Base-by-base conservation (phyloP, 208 protist genomes). In the Trypanosoma vivax region DNA sequence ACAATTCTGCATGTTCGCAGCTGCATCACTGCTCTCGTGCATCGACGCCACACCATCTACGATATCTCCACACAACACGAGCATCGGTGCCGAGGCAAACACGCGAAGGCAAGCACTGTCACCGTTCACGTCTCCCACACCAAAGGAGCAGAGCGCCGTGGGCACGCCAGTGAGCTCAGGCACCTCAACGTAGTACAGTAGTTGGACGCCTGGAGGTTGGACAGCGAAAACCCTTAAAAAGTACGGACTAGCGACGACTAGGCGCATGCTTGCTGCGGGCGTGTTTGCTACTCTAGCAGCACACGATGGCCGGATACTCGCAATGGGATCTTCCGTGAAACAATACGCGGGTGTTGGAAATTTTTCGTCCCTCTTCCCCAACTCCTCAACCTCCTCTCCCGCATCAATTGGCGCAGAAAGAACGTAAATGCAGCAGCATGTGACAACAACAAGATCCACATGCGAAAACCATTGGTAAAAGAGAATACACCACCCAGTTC, bases 391-490 rank as follows among this genome's bases (percentile, higher is more conserved):
- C 9, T 2, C 7, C 19, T 57, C 27, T 21, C 25, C 47, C 11
- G 57, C 42, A 25, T 76, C 55, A 16, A 60, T 50, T 13, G 47
- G 46, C 13, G 89, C 58, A 9, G 43, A 34, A 28, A 88, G 34
- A 6, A 75, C 10, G 49, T 83, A 70, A 18, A 90, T 50, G 13
- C 82, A 76, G 1, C 50, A 38, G 9, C 35, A 46, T 2, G 77
- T 85, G 23, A 88, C 50, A 10, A 89, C 59, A 10, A 83, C 59
- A 3, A 93, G 68, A 4, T 72, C 57, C 38, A 87, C 86, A 16
- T 65, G 42, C 6, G 53, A 63, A 23, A 76, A 57, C 83, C 86
- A 90, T 18, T 62, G 42, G 60, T 83, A 87, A 51, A 73, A 74
- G 3, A 88, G 13, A 29, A 62, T 25, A 54, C 34, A 54, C 25